These are phyloP conservation scores for Phytophthora citricola DNA, from an alignment of 352 stramenopile genomes.

Conservation along the genomic window DNA sequence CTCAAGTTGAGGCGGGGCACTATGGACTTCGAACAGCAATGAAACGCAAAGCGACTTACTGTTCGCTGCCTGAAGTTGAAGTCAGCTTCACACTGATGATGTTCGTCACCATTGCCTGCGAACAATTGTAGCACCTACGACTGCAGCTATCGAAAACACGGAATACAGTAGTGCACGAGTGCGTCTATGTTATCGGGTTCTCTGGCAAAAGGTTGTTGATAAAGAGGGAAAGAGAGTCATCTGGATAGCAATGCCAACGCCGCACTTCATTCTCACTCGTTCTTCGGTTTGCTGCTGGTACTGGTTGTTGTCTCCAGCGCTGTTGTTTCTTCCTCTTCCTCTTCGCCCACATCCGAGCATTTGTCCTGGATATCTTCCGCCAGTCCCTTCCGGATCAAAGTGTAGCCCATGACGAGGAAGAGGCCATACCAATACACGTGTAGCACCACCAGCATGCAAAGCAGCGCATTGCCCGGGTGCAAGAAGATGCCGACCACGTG, in stretches of 20 bases:
- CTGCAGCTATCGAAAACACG: conserved; percentile 9
- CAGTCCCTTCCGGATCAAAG: conserved; percentile 38
- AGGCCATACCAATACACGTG: conserved; percentile 56
- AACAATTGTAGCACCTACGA: neutral
- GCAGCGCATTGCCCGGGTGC: conserved; percentile 43
- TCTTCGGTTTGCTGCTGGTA: conserved; percentile 34
- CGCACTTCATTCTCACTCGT: conserved; percentile 33
- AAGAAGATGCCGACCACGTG: conserved; percentile 45
- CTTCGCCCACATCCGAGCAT: conserved; percentile 26
- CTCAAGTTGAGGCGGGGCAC: too few species aligned
- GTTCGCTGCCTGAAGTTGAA: too few species aligned
- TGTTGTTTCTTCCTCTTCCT: conserved; percentile 11
- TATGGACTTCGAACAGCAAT: too few species aligned
- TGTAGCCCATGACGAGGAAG: conserved; percentile 55
- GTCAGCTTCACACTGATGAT: neutral
- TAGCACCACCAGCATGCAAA: conserved; percentile 50
- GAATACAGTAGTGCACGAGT: conserved; percentile 8
- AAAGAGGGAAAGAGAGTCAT: conserved; percentile 14
- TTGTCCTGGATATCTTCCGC: conserved; percentile 52
- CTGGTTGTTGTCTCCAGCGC: conserved; percentile 16
- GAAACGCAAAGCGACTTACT: too few species aligned
- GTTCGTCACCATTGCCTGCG: neutral
- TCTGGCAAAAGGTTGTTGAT: conserved; percentile 25
- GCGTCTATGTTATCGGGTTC: conserved; percentile 29
- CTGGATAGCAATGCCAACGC: conserved; percentile 25